Conservation (phyloP, 73 alveolate genomes). For the Paramecium pentaurelia region DNA sequence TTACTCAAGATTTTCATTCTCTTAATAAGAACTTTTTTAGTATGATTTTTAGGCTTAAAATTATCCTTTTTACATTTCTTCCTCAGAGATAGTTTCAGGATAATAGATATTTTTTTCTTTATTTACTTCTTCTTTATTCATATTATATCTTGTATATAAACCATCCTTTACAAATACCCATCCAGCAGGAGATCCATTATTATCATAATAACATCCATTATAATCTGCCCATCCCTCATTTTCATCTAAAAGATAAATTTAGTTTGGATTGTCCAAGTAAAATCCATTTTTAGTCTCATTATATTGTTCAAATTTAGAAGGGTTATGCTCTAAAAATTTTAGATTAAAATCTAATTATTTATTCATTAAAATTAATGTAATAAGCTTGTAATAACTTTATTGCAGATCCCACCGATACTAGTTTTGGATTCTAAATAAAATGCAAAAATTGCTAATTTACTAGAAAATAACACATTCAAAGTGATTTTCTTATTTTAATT, state of each 20-base stretch:
- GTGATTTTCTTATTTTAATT: neutral
- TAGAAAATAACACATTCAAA: neutral
- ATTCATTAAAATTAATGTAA: neutral
- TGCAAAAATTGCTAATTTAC: conserved; percentile 17
- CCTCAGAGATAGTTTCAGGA: neutral
- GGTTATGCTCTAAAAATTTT: neutral
- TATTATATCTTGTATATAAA: neutral
- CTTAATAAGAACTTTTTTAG: neutral
- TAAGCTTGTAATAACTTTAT: neutral
- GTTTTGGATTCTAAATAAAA: neutral
- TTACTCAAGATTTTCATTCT: neutral
- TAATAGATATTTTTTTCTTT: neutral
- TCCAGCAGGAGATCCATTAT: conserved; percentile 13
- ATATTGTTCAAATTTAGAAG: neutral
- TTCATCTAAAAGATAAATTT: neutral
- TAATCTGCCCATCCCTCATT: conserved; percentile 15
- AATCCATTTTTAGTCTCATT: neutral
- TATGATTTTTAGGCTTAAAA: neutral
- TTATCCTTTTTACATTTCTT: neutral
- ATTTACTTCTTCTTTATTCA: neutral
- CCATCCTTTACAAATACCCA: neutral
- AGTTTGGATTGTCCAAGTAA: neutral
- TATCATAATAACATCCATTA: conserved; percentile 39
- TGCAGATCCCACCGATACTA: neutral
- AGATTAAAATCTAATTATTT: neutral